These are phyloP conservation scores for Malus sylvestris DNA, from an alignment of 306 rosid species.

Conservation along the genomic window DNA sequence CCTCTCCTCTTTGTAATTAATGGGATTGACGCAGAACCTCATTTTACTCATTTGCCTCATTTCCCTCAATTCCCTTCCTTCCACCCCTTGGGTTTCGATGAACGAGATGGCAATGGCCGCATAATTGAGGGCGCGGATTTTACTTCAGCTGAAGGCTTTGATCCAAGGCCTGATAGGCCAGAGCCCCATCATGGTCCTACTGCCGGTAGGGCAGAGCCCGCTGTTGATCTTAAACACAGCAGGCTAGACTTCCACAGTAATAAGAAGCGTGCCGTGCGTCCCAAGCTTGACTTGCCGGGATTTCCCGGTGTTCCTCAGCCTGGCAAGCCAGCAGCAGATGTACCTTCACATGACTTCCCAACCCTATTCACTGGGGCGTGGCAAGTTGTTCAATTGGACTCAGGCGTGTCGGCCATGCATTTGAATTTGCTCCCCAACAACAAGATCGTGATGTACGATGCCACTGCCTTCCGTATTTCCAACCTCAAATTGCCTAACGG, in stretches of 20 bases:
- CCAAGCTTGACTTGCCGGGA: not conserved
- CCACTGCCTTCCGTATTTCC: slow-evolving; percentile 44
- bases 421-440: slow-evolving; percentile 58
- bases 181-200: not conserved
- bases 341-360: slow-evolving; percentile 8
- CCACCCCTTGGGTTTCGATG: not conserved
- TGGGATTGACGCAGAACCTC: slow-evolving; percentile 2
- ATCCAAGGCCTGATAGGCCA: not conserved
- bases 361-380: slow-evolving; percentile 29
- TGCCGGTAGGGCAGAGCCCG: not conserved
- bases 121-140: no score
- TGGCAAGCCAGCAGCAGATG: not conserved
- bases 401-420: slow-evolving; percentile 81
- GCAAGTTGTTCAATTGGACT: slow-evolving; percentile 25
- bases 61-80: not conserved
- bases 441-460: slow-evolving; percentile 48
- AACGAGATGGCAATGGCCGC: not conserved
- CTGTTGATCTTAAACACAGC: not conserved
- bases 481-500: slow-evolving; percentile 35
- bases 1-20: slow-evolving; percentile 11
- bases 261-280: not conserved
- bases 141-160: not conserved
- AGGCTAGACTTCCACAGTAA: not conserved
- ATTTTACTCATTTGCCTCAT: not conserved
- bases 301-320: not conserved